These are phyloP conservation scores for Actinomortierella ambigua DNA, from an alignment of 371 early-diverging fungal genomes.

Conservation along the genomic window DNA sequence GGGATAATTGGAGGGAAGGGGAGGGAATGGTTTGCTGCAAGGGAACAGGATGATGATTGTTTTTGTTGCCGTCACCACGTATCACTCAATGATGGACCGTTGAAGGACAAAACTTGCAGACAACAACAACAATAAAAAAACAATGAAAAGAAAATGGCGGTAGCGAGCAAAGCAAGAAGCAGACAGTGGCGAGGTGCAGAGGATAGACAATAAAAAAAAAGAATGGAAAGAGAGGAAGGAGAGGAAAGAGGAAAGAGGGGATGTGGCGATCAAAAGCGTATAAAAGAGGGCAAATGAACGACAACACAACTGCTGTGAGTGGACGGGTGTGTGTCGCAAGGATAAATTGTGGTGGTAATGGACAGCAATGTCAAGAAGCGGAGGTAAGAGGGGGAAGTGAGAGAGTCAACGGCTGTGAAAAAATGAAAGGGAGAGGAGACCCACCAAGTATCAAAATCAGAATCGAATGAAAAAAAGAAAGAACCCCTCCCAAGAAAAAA, in stretches of 20 bases:
- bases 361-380: too few species aligned
- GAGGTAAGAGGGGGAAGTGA: background rate
- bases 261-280: too few species aligned
- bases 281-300: too few species aligned
- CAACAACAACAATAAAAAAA: conserved; percentile 4
- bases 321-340: too few species aligned
- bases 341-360: too few species aligned
- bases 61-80: background rate
- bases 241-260: background rate
- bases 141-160: conserved; percentile 1
- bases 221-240: background rate
- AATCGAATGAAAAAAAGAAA: too few species aligned
- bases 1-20: conserved; percentile 1
- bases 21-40: background rate
- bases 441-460: too few species aligned
- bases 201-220: background rate
- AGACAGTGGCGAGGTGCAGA: background rate
- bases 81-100: conserved; percentile 1
- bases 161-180: background rate
- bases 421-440: background rate
- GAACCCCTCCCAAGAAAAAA: too few species aligned
- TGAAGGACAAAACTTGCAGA: background rate
- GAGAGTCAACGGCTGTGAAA: background rate
- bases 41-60: background rate
- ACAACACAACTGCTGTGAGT: too few species aligned